Evolutionary conservation across 768 basidiomycete species (phyloP).

Genomic region (Phanerochaete carnosa): DNA sequence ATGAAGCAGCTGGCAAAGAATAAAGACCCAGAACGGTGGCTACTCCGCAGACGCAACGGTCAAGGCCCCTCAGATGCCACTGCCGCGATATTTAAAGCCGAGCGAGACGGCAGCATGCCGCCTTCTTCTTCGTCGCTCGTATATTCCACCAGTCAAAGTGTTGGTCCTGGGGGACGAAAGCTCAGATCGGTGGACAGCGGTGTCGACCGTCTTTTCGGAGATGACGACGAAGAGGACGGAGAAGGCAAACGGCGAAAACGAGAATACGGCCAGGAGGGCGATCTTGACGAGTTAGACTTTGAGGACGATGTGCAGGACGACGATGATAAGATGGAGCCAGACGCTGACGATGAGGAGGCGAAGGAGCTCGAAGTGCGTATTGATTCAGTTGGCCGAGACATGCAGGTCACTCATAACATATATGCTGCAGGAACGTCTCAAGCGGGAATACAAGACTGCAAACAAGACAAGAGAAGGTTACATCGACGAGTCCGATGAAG

Average conservation of each 20-base stretch:
- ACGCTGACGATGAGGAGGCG: constrained; percentile 76
- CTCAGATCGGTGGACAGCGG: constrained; percentile 70
- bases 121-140: constrained; percentile 41
- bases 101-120: constrained; percentile 42
- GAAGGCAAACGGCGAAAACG: constrained; percentile 43
- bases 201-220: constrained; percentile 57
- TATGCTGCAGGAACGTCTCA: constrained; percentile 65
- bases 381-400: background rate
- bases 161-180: constrained; percentile 58
- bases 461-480: constrained; percentile 71
- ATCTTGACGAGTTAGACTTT: constrained; percentile 77
- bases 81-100: constrained; percentile 66
- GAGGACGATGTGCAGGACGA: constrained; percentile 88
- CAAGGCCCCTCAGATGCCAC: constrained; percentile 59
- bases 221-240: constrained; percentile 55
- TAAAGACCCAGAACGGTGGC: constrained; percentile 72
- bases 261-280: constrained; percentile 73
- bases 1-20: constrained; percentile 63
- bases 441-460: constrained; percentile 75
- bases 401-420: background rate
- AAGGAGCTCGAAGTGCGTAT: constrained; percentile 72
- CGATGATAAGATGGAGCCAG: constrained; percentile 67
- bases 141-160: constrained; percentile 48
- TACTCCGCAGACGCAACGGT: constrained; percentile 57
- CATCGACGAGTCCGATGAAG: constrained; percentile 74